A percentile compares a stretch with the other conserved stretches of the same genome.
Evolutionary conservation across 208 protist genomes (phyloP).

Genomic region (Crithidia expoeki): DNA sequence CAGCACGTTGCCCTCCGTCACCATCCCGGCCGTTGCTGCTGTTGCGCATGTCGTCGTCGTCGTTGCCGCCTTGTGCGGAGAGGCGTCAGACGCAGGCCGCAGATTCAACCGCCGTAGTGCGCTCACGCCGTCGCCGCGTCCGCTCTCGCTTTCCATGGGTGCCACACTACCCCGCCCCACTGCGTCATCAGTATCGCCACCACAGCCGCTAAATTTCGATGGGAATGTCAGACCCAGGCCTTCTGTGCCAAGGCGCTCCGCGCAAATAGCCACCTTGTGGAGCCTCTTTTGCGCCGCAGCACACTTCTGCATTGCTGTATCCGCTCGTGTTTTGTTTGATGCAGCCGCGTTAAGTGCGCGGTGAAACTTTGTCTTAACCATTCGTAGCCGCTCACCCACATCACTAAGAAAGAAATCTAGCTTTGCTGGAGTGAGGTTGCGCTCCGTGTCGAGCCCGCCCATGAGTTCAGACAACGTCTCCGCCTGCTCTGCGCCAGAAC

Average conservation of each 20-base stretch:
- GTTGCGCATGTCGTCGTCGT: background rate
- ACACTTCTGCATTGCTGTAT: conserved; percentile 48
- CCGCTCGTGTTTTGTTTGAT: conserved; percentile 49
- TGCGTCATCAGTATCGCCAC: background rate
- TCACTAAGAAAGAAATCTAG: conserved; percentile 56
- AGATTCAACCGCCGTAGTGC: conserved; percentile 32
- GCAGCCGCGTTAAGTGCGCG: conserved; percentile 38
- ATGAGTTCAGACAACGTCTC: conserved; percentile 23
- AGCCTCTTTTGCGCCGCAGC: conserved; percentile 28
- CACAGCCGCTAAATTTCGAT: background rate
- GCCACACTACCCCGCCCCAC: background rate
- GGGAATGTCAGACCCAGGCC: conserved; percentile 24
- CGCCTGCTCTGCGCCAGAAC: background rate
- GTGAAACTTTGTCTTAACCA: conserved; percentile 54
- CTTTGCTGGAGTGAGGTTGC: conserved; percentile 24
- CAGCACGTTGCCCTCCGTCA: conserved; percentile 62
- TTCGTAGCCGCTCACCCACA: conserved; percentile 54
- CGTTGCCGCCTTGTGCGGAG: background rate
- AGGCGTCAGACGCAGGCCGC: conserved; percentile 7
- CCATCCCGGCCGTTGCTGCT: conserved; percentile 9
- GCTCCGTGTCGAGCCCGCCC: conserved; percentile 17
- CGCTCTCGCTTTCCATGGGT: background rate
- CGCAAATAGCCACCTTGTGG: conserved; percentile 35
- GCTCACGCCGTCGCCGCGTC: conserved; percentile 26
- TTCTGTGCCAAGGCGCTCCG: conserved; percentile 26